Percentiles rank a stretch among this genome's conserved stretches.
These are phyloP conservation scores for Helotiales sp. DNA, from an alignment of 2,329 filamentous ascomycete species.

Conservation along the genomic window DNA sequence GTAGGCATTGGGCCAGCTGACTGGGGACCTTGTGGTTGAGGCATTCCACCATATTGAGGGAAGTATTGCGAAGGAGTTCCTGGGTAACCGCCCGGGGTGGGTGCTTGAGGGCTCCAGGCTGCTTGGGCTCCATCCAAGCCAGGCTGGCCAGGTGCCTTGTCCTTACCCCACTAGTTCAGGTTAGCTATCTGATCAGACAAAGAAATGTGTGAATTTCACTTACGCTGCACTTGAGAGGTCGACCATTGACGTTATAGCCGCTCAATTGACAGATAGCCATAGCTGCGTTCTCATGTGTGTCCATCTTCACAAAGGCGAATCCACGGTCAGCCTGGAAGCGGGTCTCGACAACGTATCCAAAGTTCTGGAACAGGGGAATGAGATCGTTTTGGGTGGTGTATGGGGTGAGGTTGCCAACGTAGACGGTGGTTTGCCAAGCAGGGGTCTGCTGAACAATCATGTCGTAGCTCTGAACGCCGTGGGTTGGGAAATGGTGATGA, in stretches of 20 bases:
- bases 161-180: conserved; percentile 87
- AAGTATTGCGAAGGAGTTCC: conserved; percentile 84
- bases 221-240: conserved; percentile 98
- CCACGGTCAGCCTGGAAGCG: conserved; percentile 97
- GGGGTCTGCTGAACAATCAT: conserved; percentile 96
- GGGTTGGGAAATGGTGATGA: conserved; percentile 96
- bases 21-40: conserved; percentile 44
- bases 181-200: conserved; percentile 41
- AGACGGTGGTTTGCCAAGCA: conserved; percentile 97
- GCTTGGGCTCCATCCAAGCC: conserved; percentile 82
- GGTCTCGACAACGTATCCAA: conserved; percentile 95
- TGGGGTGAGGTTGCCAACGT: conserved; percentile 95
- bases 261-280: conserved; percentile 99
- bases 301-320: conserved; percentile 99
- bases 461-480: conserved; percentile 96
- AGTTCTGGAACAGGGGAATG: conserved; percentile 98
- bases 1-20: conserved; percentile 46
- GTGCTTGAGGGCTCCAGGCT: conserved; percentile 74
- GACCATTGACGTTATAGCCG: conserved; percentile 96
- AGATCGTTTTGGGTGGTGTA: conserved; percentile 97
- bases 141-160: conserved; percentile 81
- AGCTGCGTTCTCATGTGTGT: conserved; percentile 94
- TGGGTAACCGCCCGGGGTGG: conserved; percentile 71
- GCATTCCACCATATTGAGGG: conserved; percentile 85
- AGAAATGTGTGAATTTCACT: conserved; percentile 51